phyloP scores from a whole-genome alignment of 495 filamentous ascomycete species.

The Elaphomyces granulatus region DNA sequence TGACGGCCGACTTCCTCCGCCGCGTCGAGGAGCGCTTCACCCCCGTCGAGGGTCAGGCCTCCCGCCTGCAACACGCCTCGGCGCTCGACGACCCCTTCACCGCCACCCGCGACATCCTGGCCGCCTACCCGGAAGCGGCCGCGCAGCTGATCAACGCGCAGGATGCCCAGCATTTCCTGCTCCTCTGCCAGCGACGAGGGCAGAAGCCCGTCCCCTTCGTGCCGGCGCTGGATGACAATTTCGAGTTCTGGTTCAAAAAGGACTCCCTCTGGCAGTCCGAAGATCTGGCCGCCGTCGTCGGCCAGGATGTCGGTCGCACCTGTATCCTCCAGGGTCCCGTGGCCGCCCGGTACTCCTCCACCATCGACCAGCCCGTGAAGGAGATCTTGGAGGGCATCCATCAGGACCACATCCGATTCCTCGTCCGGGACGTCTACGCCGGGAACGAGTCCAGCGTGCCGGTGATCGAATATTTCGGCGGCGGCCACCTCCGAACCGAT shows the following conservation, averaged over 20 bases:
- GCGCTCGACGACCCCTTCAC: conserved; percentile 4
- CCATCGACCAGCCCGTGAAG: conserved; percentile 15
- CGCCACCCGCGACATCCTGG: conserved; percentile 3
- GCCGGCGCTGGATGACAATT: conserved; percentile 24
- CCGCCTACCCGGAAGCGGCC: conserved; percentile 10
- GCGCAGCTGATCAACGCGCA: conserved; percentile 17
- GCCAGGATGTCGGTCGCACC: conserved; percentile 21
- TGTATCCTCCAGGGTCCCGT: conserved; percentile 31
- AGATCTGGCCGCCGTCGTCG: conserved; percentile 25
- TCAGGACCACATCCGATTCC: conserved; percentile 60
- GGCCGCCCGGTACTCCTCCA: conserved; percentile 18
- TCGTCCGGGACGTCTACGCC: conserved; percentile 68
- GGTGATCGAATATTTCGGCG: conserved; percentile 86
- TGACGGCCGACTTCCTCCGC: conserved; percentile 17
- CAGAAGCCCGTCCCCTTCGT: conserved; percentile 29
- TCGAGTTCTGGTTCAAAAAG: conserved; percentile 33
- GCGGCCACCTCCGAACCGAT: conserved; percentile 43
- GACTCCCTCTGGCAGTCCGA: conserved; percentile 33
- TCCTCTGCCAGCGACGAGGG: conserved; percentile 13
- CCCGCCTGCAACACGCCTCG: conserved; percentile 7
- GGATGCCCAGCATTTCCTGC: conserved; percentile 20
- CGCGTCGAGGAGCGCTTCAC: conserved; percentile 16
- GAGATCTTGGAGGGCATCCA: conserved; percentile 37
- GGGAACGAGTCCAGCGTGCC: conserved; percentile 62
- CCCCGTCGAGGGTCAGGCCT: conserved; percentile 3